Evolutionary conservation across 176 grass and related monocot species (phyloP), one percentile per base, ranked within the genome.

Genomic region (Lolium multiflorum): DNA sequence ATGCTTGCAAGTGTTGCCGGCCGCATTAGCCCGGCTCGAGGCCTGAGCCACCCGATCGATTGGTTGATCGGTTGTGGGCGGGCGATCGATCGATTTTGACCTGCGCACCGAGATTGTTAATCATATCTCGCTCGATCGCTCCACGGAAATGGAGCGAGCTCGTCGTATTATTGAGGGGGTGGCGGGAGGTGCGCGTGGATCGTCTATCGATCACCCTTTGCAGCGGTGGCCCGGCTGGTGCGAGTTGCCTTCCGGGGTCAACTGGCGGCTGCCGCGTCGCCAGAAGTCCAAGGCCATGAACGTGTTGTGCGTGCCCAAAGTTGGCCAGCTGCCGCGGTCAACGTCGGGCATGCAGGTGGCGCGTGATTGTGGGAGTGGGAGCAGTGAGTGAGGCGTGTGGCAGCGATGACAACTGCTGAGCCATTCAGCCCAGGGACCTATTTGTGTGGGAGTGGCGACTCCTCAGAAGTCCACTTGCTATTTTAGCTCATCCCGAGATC

Each of bases 21-120:
- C 74, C 18, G 71, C 89, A 66, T 87, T 87, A 86, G 55, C 54
- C 68, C 48, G 47, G 15, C 11, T 16, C 44, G 67, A 66, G 20
- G 10, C 16, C 43, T 86, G 28, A 7, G 25, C 79, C 84, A 62
- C 79, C 44, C 43, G n/a, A 22, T 52, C 47, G 21, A 12, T 1
- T 28, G 28, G 28, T 46, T 46, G 44, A 46, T 41, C 44, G 44
- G 44, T 8, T 46, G 28, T 46, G 44, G 44, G 44, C 44, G 24
- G 22, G 11, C 61, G 11, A 24, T 24, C 12, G 22, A 13, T 25
- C 46, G 46, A 74, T 74, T 61, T 77, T 91, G 84, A 91, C 84
- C 84, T 9, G 49, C 25, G 84, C 84, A 90, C 84, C 24, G 74
- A 60, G 43, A 7, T 4, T 67, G 84, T 57, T 83, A 79, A 87